A percentile compares a stretch with the other conserved stretches of the same genome.
Evolutionary conservation across 1,284 basidiomycete genomes (phyloP).

Genomic region (Ceratobasidium sp.): DNA sequence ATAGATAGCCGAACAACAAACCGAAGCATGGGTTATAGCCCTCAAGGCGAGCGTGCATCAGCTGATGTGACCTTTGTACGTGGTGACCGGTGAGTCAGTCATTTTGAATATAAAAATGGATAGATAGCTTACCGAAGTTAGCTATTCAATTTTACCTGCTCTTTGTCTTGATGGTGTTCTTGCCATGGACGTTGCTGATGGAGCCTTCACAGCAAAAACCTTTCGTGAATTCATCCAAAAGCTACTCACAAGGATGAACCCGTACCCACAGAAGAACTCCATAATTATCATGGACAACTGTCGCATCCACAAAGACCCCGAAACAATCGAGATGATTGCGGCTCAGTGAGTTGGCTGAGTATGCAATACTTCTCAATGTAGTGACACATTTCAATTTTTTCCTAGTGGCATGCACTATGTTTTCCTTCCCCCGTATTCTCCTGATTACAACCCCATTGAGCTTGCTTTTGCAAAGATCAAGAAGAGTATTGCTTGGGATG

Average conservation of each 20-base stretch:
- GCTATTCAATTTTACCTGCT: slow-evolving; percentile 40
- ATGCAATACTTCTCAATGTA: neutral
- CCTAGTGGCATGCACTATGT: slow-evolving; percentile 39
- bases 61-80: too few relatives aligned
- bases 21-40: too few relatives aligned
- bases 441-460: slow-evolving; percentile 44
- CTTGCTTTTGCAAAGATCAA: slow-evolving; percentile 40
- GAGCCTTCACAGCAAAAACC: slow-evolving; percentile 38
- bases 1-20: too few relatives aligned
- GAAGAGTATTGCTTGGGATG: neutral
- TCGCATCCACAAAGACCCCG: slow-evolving; percentile 45
- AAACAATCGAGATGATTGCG: slow-evolving; percentile 44
- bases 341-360: slow-evolving; percentile 33
- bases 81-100: too few relatives aligned
- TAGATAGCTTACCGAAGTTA: too few relatives aligned
- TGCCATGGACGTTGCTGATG: slow-evolving; percentile 28
- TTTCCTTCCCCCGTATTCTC: slow-evolving; percentile 43
- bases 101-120: too few relatives aligned
- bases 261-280: slow-evolving; percentile 43
- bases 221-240: slow-evolving; percentile 40
- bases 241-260: slow-evolving; percentile 38
- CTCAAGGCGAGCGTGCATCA: too few relatives aligned
- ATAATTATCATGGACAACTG: slow-evolving; percentile 48
- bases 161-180: slow-evolving; percentile 39
- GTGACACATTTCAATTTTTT: neutral